These are phyloP conservation scores for Pichia sp. DNA, from an alignment of 1,139 yeast species.

Conservation along the genomic window DNA sequence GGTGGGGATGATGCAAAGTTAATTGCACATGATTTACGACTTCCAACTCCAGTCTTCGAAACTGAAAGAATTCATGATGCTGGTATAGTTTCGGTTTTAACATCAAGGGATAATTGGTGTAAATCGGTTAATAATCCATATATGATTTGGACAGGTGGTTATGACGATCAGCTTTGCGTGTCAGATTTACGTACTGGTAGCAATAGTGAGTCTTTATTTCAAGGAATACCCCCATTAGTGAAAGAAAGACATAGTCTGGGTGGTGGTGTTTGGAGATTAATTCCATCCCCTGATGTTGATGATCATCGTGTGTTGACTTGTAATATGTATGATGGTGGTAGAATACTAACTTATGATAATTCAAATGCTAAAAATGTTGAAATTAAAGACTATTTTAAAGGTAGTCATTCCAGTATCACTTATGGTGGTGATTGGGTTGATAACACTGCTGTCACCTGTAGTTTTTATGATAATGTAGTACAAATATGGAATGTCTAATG, in stretches of 20 bases:
- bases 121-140: constrained; percentile 34
- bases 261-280: constrained; percentile 93
- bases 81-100: constrained; percentile 76
- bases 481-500: constrained; percentile 51
- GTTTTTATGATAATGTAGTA: constrained; percentile 80
- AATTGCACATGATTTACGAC: constrained; percentile 67
- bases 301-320: constrained; percentile 55
- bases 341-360: constrained; percentile 41
- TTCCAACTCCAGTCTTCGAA: constrained; percentile 42
- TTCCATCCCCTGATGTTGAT: constrained; percentile 47
- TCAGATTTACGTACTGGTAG: constrained; percentile 56
- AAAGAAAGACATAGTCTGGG: constrained; percentile 49
- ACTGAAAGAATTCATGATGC: constrained; percentile 67
- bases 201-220: constrained; percentile 37
- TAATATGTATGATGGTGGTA: constrained; percentile 95
- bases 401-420: constrained; percentile 84
- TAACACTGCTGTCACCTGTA: constrained; percentile 62
- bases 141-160: constrained; percentile 81
- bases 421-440: constrained; percentile 89
- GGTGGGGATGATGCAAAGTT: constrained; percentile 88
- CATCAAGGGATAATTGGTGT: constrained; percentile 27
- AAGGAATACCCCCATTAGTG: constrained; percentile 44
- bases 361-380: constrained; percentile 33
- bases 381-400: constrained; percentile 48
- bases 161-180: constrained; percentile 70